phyloP scores from a whole-genome alignment of 2,329 filamentous ascomycete genomes.

The Alternaria burnsii region DNA sequence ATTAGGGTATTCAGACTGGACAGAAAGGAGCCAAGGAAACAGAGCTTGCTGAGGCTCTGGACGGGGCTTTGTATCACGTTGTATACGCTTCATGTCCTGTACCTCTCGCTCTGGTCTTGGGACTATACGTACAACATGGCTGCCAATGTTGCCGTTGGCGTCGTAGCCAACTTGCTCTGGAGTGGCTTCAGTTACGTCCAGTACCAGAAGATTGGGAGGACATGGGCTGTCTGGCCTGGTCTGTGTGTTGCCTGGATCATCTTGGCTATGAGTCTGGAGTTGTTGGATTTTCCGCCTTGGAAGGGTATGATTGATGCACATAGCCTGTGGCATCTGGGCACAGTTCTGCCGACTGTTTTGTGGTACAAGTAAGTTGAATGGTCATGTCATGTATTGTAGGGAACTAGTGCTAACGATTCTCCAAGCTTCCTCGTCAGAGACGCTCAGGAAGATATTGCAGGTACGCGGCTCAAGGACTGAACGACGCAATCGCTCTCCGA shows the following conservation, averaged over 20 bases:
- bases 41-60: slow-evolving; percentile 74
- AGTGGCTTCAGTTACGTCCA: slow-evolving; percentile 79
- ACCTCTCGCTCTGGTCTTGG: slow-evolving; percentile 86
- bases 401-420: slow-evolving; percentile 22
- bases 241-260: slow-evolving; percentile 92
- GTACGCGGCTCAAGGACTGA: slow-evolving; percentile 72
- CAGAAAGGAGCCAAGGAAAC: slow-evolving; percentile 58
- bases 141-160: slow-evolving; percentile 84
- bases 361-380: slow-evolving; percentile 85
- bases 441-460: slow-evolving; percentile 80
- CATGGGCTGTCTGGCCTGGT: slow-evolving; percentile 90
- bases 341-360: slow-evolving; percentile 84
- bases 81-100: slow-evolving; percentile 80
- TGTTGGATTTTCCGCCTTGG: slow-evolving; percentile 91
- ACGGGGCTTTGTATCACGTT: slow-evolving; percentile 74
- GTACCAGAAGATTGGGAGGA: slow-evolving; percentile 74
- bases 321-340: slow-evolving; percentile 94
- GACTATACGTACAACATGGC: slow-evolving; percentile 99
- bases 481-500: slow-evolving; percentile 40
- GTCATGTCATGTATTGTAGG: not conserved
- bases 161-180: slow-evolving; percentile 86
- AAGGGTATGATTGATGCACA: slow-evolving; percentile 88
- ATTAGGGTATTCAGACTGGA: slow-evolving; percentile 87
- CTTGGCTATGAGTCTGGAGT: slow-evolving; percentile 91
- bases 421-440: slow-evolving; percentile 85